A percentile compares a stretch with the other conserved stretches of the same genome.
Conservation (phyloP, 1,139 yeast genomes). For the Taphrina deformans region DNA sequence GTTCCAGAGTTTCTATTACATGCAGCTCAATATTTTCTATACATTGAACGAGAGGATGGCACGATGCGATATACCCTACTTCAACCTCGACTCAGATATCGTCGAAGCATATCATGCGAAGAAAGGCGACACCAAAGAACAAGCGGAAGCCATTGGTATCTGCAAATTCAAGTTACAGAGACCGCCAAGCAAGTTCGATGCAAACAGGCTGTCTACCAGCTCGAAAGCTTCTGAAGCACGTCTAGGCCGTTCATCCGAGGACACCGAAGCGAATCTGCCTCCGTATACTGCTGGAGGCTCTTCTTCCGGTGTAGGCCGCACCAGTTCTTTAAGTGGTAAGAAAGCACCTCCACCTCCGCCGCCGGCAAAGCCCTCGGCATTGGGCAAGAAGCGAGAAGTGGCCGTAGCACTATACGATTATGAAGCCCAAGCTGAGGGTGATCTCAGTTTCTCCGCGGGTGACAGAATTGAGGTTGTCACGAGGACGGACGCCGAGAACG, state of each 20-base stretch:
- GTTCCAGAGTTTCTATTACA: conserved; percentile 89
- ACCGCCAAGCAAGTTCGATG: conserved; percentile 17
- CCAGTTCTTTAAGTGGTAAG: conserved; percentile 37
- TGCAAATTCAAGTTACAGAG: conserved; percentile 78
- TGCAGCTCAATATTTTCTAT: conserved; percentile 96
- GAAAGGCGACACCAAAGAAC: conserved; percentile 89
- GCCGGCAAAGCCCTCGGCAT: conserved; percentile 48
- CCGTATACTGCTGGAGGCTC: conserved; percentile 32
- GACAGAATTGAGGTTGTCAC: conserved; percentile 79
- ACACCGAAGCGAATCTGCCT: conserved; percentile 31
- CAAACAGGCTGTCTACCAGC: conserved; percentile 29
- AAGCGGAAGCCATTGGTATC: conserved; percentile 78
- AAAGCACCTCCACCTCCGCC: conserved; percentile 45
- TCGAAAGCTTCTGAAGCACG: conserved; percentile 33
- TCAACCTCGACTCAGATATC: conserved; percentile 71
- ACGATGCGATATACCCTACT: conserved; percentile 94
- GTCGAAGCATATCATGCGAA: conserved; percentile 73
- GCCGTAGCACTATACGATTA: conserved; percentile 79
- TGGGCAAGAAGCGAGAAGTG: conserved; percentile 50
- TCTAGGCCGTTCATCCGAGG: conserved; percentile 6
- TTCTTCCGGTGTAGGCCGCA: conserved; percentile 39
- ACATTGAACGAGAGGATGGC: conserved; percentile 88
- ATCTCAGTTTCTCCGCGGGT: conserved; percentile 82
- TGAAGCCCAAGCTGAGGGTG: conserved; percentile 84
- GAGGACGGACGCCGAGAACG: conserved; percentile 72